Base-by-base conservation (phyloP, 345 rosid species). In the Arabis hirsuta region DNA sequence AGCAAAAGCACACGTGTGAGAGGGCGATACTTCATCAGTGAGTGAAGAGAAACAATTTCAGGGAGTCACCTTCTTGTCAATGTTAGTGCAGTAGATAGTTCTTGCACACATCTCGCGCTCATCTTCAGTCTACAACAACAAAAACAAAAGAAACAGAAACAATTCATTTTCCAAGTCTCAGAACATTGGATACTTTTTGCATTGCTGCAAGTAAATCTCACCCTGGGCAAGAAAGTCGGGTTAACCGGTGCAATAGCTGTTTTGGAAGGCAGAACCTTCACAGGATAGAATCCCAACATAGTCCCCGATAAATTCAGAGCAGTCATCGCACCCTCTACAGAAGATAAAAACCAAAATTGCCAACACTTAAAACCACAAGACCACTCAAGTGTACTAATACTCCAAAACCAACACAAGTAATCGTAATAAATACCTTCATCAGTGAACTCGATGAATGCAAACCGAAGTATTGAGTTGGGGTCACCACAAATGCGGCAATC, bases 211-310 rank as follows among this genome's bases (percentile, higher is more conserved):
- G 57, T 64, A 55, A 63, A 56, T 31, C 71, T 82, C 65, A 92
- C 98, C 91, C 96, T 85, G 0, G 98, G 97, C 77, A 92, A 87
- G 82, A 92, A 90, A 20, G 97, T 92, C 12, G 98, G 98, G 78
- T 92, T 92, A 71, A 92, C 98, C 3, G 98, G 98, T 47, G 98
- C 98, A 69, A 92, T 92, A 72, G 98, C 98, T 52, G 98, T 90
- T 84, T 90, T 92, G 3, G 98, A 92, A 61, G 98, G 98, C 61
- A 92, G 80, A 67, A 92, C 97, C 70, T 80, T 86, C 39, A 92
- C 90, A 31, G 98, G 98, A 69, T 92, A 92, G 81, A 81, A 92
- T 62, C 98, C 98, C 60, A 92, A 90, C 97, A 90, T 82, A 4
- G 96, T 92, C 61, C 98, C 98, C 0, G 96, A 84, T 55, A 92